Evolutionary conservation across 805 yeast genomes (phyloP), one percentile per base, ranked within the genome.

Genomic region (Pichia membranifaciens): DNA sequence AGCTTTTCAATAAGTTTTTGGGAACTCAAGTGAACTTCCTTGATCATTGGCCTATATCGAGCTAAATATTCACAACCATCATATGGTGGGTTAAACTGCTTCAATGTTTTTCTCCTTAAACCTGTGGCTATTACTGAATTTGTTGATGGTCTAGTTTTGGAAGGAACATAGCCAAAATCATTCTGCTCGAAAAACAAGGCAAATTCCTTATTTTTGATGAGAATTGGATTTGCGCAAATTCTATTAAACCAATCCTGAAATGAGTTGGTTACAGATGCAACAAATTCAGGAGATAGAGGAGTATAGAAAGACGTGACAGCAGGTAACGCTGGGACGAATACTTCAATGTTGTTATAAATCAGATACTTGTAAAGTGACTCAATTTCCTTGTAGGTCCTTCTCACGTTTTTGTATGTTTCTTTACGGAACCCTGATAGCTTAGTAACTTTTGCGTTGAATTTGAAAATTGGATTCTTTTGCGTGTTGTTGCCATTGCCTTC

Each of bases 321-420:
- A 0, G 98, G 97, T 37, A 93, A 70, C 5, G 95, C 81, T 0
- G 98, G 97, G 4, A 93, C 89, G 66, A 91, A 89, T 47, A 93
- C 90, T 63, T 93, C 98, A 29, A 91, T 82, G 58, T 89, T 84
- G 34, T 95, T 86, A 18, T 82, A 81, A 48, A 81, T 80, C 52
- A 93, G 68, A 60, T 85, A 91, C 54, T 79, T 80, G 65, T 86
- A 87, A 58, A 93, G 78, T 50, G 81, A 78, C 29, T 76, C 78
- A 54, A 89, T 73, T 63, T 93, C 99, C 50, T 75, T 75, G 60
- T 80, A 84, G 0, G 96, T 82, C 49, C 97, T 77, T 54, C 96
- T 79, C 15, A 91, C 69, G 47, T 82, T 90, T 46, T 81, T 79
- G 64, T 85, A 89, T 8, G 65, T 63, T 7, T 76, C 67, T 53